Evolutionary conservation across 208 protist species (phyloP).

Genomic region (Trypanosomatidae sp.): DNA sequence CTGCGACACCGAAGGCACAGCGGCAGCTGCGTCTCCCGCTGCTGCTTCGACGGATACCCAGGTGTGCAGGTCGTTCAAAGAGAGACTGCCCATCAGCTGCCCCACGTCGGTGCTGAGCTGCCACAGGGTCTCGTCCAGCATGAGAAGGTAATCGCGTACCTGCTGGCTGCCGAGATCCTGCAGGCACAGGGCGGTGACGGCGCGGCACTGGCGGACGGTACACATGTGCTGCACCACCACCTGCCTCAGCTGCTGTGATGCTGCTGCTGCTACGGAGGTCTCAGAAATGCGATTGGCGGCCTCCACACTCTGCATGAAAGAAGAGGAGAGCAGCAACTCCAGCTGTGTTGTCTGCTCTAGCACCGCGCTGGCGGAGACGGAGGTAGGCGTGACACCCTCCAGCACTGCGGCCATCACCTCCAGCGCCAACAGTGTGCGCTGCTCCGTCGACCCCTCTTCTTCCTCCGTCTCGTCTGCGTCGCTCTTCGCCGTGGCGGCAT

Average conservation of each 20-base stretch:
- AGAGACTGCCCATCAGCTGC: conserved; percentile 38
- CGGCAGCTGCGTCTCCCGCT: conserved; percentile 4
- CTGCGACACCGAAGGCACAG: neutral
- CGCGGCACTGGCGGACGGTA: conserved; percentile 65
- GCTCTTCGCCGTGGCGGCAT: neutral
- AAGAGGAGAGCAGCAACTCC: conserved; percentile 61
- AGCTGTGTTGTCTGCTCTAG: conserved; percentile 78
- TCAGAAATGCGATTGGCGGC: no score
- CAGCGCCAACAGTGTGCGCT: conserved; percentile 53
- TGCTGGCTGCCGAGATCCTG: conserved; percentile 76
- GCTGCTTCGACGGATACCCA: neutral
- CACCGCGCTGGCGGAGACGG: conserved; percentile 61
- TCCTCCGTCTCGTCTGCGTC: neutral
- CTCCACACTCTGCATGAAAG: conserved; percentile 28
- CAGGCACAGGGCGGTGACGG: conserved; percentile 53
- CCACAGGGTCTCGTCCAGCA: conserved; percentile 84
- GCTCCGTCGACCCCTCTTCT: neutral
- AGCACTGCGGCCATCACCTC: conserved; percentile 62
- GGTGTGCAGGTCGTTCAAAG: conserved; percentile 11
- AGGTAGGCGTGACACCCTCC: conserved; percentile 58
- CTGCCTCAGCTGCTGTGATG: neutral
- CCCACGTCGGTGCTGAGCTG: conserved; percentile 55
- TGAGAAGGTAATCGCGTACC: conserved; percentile 64
- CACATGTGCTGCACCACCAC: conserved; percentile 31
- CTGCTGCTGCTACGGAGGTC: neutral